Evolutionary conservation across 257 asterid genomes (phyloP), one percentile per base, ranked within the genome.

Genomic region (Capsicum baccatum): DNA sequence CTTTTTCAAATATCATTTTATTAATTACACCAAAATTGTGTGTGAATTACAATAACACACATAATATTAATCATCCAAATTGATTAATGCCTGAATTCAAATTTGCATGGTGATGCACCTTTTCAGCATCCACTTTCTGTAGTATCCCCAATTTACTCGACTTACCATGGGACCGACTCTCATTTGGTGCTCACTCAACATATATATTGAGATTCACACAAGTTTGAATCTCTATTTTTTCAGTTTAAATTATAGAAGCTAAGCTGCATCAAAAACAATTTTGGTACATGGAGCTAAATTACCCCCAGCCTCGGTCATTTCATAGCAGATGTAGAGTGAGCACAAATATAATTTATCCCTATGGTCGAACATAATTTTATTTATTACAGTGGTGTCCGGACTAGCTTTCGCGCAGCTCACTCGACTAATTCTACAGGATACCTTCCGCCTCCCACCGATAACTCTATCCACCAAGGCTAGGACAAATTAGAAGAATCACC

Each of bases 271-370:
- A 69, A 39, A 39, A 16, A 69, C 3, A 39, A 39, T 39, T 42
- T n/a, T 60, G 15, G 78, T 39, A 8, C 79, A n/a, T 14, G 10
- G 54, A 71, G 37, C 37, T 42, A 44, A 62, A 33, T 33, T 21
- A 26, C 33, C 69, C 10, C 73, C 6, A 3, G 2, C 44, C 10
- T 47, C n/a, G 42, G 73, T 66, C 73, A 12, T 35, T 35, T 66
- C 12, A 66, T 66, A n/a, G 47, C 9, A 66, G n/a, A 66, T 66
- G 73, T 66, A 66, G 73, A 33, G 73, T 19, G 47, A 66, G n/a
- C 48, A 5, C 48, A 0, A 66, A 66, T 66, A 66, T 6, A 33
- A 66, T 13, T 66, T 66, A 13, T 66, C 73, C 33, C 33, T 26
- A 26, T 26, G 33, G 33, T 26, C 1, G 33, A 26, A 26, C 33